phyloP scores from a whole-genome alignment of 768 basidiomycete species.

The Termitomyces sp. region DNA sequence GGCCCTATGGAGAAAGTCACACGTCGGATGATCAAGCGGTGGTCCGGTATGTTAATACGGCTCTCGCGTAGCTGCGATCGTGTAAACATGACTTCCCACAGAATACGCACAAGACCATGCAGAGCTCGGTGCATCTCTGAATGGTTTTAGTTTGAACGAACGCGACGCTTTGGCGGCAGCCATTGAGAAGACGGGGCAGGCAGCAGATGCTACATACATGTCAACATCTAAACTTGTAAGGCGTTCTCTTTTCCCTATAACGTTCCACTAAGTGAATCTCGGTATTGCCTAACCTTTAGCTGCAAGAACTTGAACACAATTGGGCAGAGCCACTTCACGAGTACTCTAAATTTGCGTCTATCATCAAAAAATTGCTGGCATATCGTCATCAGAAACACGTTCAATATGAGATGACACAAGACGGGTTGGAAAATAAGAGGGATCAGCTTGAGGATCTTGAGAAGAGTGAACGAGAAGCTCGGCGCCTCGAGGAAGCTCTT shows the following conservation, averaged over 20 bases:
- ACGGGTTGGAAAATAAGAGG: conserved; percentile 78
- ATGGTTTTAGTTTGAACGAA: conserved; percentile 92
- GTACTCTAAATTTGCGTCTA: conserved; percentile 89
- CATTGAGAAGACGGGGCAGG: conserved; percentile 96
- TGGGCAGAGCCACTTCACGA: conserved; percentile 97
- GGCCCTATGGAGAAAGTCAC: conserved; percentile 98
- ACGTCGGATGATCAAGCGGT: conserved; percentile 85
- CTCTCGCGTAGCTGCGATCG: background rate
- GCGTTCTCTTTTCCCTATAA: background rate
- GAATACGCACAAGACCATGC: conserved; percentile 85
- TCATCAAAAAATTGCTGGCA: conserved; percentile 90
- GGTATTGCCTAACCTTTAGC: conserved; percentile 37
- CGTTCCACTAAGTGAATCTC: conserved; percentile 9
- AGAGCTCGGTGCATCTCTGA: conserved; percentile 88
- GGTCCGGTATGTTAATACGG: conserved; percentile 68
- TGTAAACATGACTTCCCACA: conserved; percentile 21
- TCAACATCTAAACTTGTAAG: conserved; percentile 86
- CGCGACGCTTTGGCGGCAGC: conserved; percentile 68
- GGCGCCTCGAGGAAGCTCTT: conserved; percentile 85
- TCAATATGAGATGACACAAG: conserved; percentile 97
- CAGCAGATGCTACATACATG: conserved; percentile 90
- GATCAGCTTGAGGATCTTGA: conserved; percentile 87
- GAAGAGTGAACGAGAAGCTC: conserved; percentile 88
- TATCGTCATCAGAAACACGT: conserved; percentile 98
- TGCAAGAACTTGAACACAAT: conserved; percentile 91